Evolutionary conservation across 495 filamentous ascomycete species (phyloP), one percentile per base, ranked within the genome.

Genomic region (Penicillium psychrofluorescens): DNA sequence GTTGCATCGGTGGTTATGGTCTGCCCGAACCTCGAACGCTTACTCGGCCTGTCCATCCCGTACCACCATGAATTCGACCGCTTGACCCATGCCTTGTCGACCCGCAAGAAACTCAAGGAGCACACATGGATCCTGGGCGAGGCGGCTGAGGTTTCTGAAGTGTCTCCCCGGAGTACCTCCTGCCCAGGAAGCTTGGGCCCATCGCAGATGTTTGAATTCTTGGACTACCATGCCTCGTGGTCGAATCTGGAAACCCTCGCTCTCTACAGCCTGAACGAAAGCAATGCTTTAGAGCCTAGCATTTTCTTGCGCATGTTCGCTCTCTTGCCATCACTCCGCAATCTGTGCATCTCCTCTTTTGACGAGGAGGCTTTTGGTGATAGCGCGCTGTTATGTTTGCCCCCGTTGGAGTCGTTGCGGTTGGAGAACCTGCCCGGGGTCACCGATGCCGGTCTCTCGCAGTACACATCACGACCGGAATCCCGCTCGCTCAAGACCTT

Each of bases 1-100:
- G 71, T 90, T 5, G 85, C 88, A 6, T 88, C 86, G 6, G 64
- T 96, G 27, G 78, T 95, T 28, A 90, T 90, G 83, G 79, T 83
- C 6, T 95, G 89, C 56, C 87, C 87, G 8, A 91, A 92, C 56
- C 64, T 96, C 33, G 87, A 95, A 56, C 71, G 76, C 35, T 64
- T 95, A 12, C 61, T 81, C 30, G 88, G 89, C 2, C 78, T 83
- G 49, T 79, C 85, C 54, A 75, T 83, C 7, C 68, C 77, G 7
- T 89, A 88, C 55, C 72, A 79, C 38, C 83, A 88, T 55, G 72
- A 79, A 35, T 89, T 85, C 49, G 82, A 85, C 54, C 82, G 86
- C 33, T 59, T 90, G 8, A 83, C 84, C 13, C 79, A 91, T 54
- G 87, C 89, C 1, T 62, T 96, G 35, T 88, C 88, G 1, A 89